Evolutionary conservation across 805 yeast species (phyloP), one percentile per base, ranked within the genome.

Genomic region (Clavispora asparagi): DNA sequence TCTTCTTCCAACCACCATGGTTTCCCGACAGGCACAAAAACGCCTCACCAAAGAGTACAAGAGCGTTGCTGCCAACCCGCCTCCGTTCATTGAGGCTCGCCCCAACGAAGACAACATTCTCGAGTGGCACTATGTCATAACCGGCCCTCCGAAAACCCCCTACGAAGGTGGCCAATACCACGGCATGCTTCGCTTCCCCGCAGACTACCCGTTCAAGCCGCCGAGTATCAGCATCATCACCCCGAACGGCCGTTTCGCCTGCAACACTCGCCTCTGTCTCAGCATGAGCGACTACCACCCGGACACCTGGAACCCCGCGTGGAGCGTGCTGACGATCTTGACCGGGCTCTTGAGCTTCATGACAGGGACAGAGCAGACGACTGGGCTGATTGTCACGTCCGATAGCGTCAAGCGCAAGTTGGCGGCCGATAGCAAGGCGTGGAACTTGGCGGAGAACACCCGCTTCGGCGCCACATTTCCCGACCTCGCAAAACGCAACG

Each of bases 231-330:
- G 87, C 47, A 89, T 91, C 87, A 70, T 82, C 40, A 91, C 97
- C 0, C 97, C 97, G 6, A 86, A 83, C 56, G 97, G 97, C 4
- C 73, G 96, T 42, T 91, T 91, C 62, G 79, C 82, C 48, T 78
- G 89, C 46, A 87, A 87, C 62, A 82, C 89, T 4, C 71, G 96
- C 41, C 73, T 91, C 26, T 91, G 98, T 67, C 71, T 91, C 41
- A 82, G 91, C n/a, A 90, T 91, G 85, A 84, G 95, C 58, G 97
- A 91, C 67, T 91, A 81, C 64, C 98, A 91, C 57, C 97, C 96
- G 3, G 94, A 90, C 63, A 71, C 85, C 1, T 91, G 98, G 98
- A 90, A 91, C 63, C 97, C 98, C 1, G 89, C 95, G 7, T 91
- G 97, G 97, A 82, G 90, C 39, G 97, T 91, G 25, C 74, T 88